Conservation (phyloP, 2,329 filamentous ascomycete species). For the Aspergillus pseudoterreus region DNA sequence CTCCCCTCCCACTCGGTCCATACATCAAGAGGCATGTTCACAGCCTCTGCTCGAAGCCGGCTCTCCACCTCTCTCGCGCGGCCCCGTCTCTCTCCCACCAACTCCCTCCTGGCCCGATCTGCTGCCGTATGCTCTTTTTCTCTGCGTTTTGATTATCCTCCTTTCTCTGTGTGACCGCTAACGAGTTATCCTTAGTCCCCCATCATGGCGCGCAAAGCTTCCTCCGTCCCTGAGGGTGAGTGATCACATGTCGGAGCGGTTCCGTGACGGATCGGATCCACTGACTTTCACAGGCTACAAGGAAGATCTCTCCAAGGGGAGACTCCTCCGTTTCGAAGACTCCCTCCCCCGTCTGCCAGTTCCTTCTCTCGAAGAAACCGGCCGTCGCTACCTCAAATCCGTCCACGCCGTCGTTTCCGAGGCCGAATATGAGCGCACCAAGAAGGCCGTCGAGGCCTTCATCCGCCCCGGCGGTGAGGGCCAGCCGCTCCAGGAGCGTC, state of each 20-base stretch:
- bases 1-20: constrained; percentile 6
- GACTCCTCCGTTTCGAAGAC: constrained; percentile 65
- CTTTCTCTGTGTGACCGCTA: background rate
- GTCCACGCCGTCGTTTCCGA: constrained; percentile 60
- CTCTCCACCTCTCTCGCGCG: constrained; percentile 38
- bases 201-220: constrained; percentile 43
- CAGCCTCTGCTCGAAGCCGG: constrained; percentile 42
- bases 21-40: constrained; percentile 39
- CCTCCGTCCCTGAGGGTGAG: constrained; percentile 46
- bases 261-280: background rate
- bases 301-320: constrained; percentile 60
- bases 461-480: constrained; percentile 81
- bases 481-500: constrained; percentile 79
- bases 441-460: constrained; percentile 84
- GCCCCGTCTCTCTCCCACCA: constrained; percentile 33
- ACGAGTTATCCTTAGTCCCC: constrained; percentile 24
- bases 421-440: constrained; percentile 58
- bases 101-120: constrained; percentile 31
- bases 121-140: constrained; percentile 23
- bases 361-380: constrained; percentile 61
- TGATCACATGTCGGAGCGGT: constrained; percentile 19
- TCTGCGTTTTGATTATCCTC: too few relatives aligned
- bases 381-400: constrained; percentile 63
- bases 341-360: constrained; percentile 61
- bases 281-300: constrained; percentile 52